Base-by-base conservation (phyloP, 306 rosid species). In the Rosa chinensis region DNA sequence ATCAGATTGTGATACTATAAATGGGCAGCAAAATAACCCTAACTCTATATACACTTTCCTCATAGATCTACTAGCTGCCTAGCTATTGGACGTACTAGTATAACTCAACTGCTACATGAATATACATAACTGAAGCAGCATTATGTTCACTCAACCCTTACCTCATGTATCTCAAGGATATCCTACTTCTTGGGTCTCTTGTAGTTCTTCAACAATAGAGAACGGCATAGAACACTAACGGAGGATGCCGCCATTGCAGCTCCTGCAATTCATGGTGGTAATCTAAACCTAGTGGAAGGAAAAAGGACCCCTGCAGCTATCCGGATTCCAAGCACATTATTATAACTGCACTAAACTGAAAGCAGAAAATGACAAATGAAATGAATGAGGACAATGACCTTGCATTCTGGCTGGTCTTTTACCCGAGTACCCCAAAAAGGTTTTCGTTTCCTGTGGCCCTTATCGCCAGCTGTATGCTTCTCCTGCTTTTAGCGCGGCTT, bases 171-270 rank as follows among this genome's bases (percentile, higher is more conserved):
- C 58, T 85, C 86, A 74, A 84, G 83, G 67, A 79, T 83, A 58
- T 86, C 82, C 70, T 90, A 84, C 88, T 81, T 88, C 18, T 66
- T 82, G 25, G 94, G 94, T 79, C 97, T 93, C 84, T 74, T 82
- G 82, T 91, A 93, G 50, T 82, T 82, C 84, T 86, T 91, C 59
- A 93, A 81, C 89, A 91, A 81, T 66, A 91, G 84, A 64, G 97
- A 93, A 66, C 93, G 89, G 61, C 94, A 93, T 32, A 93, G 94
- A 43, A 93, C 98, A 75, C 92, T 91, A n/a, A 93, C 83, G 55
- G 98, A 93, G 68, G 98, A 93, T 23, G 98, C 97, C 35, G 97
- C 98, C 98, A 93, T 93, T 59, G 98, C 97, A 44, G 93, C 98
- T 70, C 98, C 97, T 37, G 98, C 98, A 82, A 93, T 80, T 95